Percentiles rank a stretch among this genome's conserved stretches.
Conservation (phyloP, 768 basidiomycete genomes). For the Lentinula boryana region DNA sequence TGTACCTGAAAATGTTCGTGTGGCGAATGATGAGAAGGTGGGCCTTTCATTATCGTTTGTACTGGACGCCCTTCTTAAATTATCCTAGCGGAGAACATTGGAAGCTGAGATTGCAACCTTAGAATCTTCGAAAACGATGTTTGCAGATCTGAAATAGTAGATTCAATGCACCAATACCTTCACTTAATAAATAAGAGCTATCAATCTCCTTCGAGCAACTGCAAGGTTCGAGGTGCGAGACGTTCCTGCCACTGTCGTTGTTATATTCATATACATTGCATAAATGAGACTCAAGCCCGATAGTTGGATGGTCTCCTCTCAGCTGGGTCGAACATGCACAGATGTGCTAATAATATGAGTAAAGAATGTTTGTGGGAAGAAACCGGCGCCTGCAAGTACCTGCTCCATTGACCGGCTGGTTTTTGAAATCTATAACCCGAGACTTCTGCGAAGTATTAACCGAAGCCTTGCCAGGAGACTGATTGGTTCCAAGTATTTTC, state of each 20-base stretch:
- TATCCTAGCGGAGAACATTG: conserved; percentile 57
- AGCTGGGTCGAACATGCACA: neutral
- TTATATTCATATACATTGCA: neutral
- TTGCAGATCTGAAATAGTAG: conserved; percentile 52
- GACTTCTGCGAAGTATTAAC: conserved; percentile 23
- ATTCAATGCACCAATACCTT: neutral
- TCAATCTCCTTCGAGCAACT: neutral
- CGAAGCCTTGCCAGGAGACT: conserved; percentile 13
- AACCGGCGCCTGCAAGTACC: neutral
- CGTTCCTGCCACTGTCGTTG: neutral
- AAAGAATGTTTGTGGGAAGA: neutral
- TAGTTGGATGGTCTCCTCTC: neutral
- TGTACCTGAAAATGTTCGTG: conserved; percentile 73
- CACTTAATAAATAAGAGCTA: neutral
- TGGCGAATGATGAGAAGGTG: conserved; percentile 80
- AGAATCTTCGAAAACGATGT: conserved; percentile 69
- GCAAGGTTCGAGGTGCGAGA: neutral
- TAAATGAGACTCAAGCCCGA: neutral
- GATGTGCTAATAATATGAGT: neutral
- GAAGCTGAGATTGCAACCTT: conserved; percentile 78
- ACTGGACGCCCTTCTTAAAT: neutral
- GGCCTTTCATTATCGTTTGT: conserved; percentile 15
- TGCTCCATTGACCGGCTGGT: neutral
- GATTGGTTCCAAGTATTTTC: conserved; percentile 21
- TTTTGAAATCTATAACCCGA: conserved; percentile 14